Percentiles rank a stretch among this genome's conserved stretches.
phyloP scores from a whole-genome alignment of 2,329 filamentous ascomycete species.

The Aspergillus piperis region DNA sequence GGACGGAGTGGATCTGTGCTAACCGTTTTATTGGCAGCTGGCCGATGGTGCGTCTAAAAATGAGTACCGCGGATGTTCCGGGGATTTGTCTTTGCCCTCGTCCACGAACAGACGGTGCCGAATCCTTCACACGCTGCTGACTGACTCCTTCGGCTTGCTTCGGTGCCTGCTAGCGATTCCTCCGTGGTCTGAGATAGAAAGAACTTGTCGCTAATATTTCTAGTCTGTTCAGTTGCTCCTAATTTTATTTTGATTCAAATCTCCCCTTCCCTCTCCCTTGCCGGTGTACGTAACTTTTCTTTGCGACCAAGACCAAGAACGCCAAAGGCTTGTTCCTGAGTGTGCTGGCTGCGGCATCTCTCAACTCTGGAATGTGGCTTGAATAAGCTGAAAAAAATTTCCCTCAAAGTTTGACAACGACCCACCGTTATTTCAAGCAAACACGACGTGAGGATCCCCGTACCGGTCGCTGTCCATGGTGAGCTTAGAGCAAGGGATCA shows the following conservation, averaged over 20 bases:
- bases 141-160: too few species aligned
- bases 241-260: neutral
- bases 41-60: neutral
- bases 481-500: conserved; percentile 8
- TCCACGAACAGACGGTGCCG: neutral
- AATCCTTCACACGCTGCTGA: neutral
- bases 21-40: neutral
- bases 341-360: neutral
- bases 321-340: neutral
- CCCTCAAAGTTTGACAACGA: neutral
- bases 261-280: neutral
- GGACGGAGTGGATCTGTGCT: neutral
- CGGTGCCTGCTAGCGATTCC: neutral
- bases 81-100: neutral
- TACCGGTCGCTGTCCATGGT: neutral
- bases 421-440: neutral
- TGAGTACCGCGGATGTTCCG: neutral
- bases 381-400: neutral
- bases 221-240: neutral
- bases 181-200: neutral
- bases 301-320: too few species aligned
- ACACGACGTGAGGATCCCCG: neutral
- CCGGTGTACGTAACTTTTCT: too few species aligned
- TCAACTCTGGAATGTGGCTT: neutral
- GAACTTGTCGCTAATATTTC: too few species aligned